Percentiles rank a stretch among this genome's conserved stretches.
phyloP scores from a whole-genome alignment of 2,329 filamentous ascomycete genomes.

The Colletotrichum sidae region DNA sequence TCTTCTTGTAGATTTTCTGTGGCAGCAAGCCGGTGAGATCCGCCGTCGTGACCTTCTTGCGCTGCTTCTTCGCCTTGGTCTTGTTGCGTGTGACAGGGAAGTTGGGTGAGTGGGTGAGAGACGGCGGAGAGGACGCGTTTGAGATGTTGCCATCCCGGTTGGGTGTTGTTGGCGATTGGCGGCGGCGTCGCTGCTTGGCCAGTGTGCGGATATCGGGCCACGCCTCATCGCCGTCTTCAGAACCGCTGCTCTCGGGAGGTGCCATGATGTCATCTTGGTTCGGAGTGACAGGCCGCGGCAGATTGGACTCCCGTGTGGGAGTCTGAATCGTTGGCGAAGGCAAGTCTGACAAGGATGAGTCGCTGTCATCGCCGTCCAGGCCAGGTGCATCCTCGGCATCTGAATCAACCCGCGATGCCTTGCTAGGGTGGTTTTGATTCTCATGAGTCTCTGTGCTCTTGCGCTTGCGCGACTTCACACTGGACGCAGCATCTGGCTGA shows the following conservation, averaged over 20 bases:
- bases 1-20: slow-evolving; percentile 58
- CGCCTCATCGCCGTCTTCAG: slow-evolving; percentile 54
- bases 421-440: slow-evolving; percentile 51
- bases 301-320: slow-evolving; percentile 40
- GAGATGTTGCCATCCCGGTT: slow-evolving; percentile 57
- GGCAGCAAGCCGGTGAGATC: slow-evolving; percentile 66
- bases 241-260: slow-evolving; percentile 66
- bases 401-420: slow-evolving; percentile 46
- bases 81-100: slow-evolving; percentile 48
- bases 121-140: slow-evolving; percentile 72
- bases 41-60: slow-evolving; percentile 61
- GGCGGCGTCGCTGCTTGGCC: slow-evolving; percentile 56
- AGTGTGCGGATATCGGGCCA: slow-evolving; percentile 67
- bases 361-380: slow-evolving; percentile 37
- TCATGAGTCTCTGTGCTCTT: slow-evolving; percentile 63
- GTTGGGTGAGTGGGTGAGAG: slow-evolving; percentile 75
- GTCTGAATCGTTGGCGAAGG: slow-evolving; percentile 49
- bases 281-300: slow-evolving; percentile 54
- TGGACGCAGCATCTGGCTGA: slow-evolving; percentile 44
- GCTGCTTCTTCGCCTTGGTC: slow-evolving; percentile 39
- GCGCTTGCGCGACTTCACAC: slow-evolving; percentile 62
- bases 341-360: slow-evolving; percentile 52
- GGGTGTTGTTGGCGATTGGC: slow-evolving; percentile 51
- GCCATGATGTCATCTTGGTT: slow-evolving; percentile 64
- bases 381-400: slow-evolving; percentile 40